phyloP scores from a whole-genome alignment of 257 asterid species.

The Solanum sejunctum region DNA sequence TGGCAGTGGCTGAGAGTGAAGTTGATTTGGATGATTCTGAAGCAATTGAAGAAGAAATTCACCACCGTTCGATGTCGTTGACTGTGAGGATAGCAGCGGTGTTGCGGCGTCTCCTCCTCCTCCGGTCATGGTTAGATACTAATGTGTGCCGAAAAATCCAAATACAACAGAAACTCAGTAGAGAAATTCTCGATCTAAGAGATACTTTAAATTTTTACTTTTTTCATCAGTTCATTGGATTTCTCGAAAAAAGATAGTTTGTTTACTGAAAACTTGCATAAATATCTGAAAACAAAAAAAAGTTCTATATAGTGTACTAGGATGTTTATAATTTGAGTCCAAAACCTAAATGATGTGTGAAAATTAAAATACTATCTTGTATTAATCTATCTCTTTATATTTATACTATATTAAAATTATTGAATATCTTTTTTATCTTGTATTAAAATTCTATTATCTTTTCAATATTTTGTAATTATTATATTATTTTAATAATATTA shows the following conservation, averaged over 20 bases:
- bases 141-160: background rate
- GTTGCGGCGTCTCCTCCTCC: slow-evolving; percentile 42
- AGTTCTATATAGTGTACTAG: background rate
- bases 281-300: background rate
- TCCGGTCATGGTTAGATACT: slow-evolving; percentile 19
- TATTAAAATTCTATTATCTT: too few relatives aligned
- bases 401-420: too few relatives aligned
- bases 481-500: too few relatives aligned
- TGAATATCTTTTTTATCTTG: too few relatives aligned
- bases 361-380: too few relatives aligned
- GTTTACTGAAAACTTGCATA: background rate
- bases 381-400: too few relatives aligned
- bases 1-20: background rate
- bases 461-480: too few relatives aligned
- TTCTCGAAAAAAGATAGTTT: background rate
- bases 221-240: background rate
- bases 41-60: slow-evolving; percentile 78
- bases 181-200: background rate
- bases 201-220: background rate
- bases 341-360: background rate
- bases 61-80: slow-evolving; percentile 38
- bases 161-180: background rate
- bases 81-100: slow-evolving; percentile 21
- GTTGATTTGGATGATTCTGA: slow-evolving; percentile 24
- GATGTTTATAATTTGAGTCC: background rate